Conservation (phyloP, 176 grass and related monocot genomes). For the Raddia guianensis region DNA sequence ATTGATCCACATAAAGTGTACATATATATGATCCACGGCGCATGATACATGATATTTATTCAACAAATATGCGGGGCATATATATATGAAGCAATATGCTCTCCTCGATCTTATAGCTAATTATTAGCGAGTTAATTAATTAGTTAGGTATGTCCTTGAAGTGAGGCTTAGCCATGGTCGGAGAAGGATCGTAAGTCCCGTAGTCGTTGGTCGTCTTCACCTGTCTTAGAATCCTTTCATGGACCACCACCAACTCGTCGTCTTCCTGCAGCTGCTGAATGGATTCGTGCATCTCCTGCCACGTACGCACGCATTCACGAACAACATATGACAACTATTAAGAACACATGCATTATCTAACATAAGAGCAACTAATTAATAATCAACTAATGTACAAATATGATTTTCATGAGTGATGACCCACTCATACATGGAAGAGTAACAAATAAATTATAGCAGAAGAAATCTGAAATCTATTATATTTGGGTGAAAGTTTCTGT, state of each 20-base stretch:
- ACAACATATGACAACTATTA: too few relatives aligned
- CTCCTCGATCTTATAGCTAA: neutral
- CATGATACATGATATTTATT: slow-evolving; percentile 41
- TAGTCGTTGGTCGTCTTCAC: slow-evolving; percentile 73
- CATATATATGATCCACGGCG: neutral
- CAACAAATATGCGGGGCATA: slow-evolving; percentile 12
- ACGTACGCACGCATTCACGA: slow-evolving; percentile 1
- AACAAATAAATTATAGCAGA: neutral
- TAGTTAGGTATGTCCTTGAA: slow-evolving; percentile 83
- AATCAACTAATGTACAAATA: neutral
- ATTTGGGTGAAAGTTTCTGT: too few relatives aligned
- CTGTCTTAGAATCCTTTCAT: slow-evolving; percentile 60
- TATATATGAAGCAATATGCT: neutral
- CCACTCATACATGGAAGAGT: neutral
- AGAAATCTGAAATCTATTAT: neutral
- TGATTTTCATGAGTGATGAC: too few relatives aligned
- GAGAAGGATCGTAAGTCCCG: slow-evolving; percentile 52
- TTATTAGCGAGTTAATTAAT: neutral
- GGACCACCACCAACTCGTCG: slow-evolving; percentile 38
- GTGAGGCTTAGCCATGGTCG: slow-evolving; percentile 71
- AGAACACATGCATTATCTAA: neutral
- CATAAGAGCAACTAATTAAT: neutral
- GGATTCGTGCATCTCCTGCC: slow-evolving; percentile 32
- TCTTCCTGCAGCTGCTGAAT: slow-evolving; percentile 30
- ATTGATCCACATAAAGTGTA: neutral